These are phyloP conservation scores for Candida odintsovae DNA, from an alignment of 805 yeast species.

Conservation along the genomic window DNA sequence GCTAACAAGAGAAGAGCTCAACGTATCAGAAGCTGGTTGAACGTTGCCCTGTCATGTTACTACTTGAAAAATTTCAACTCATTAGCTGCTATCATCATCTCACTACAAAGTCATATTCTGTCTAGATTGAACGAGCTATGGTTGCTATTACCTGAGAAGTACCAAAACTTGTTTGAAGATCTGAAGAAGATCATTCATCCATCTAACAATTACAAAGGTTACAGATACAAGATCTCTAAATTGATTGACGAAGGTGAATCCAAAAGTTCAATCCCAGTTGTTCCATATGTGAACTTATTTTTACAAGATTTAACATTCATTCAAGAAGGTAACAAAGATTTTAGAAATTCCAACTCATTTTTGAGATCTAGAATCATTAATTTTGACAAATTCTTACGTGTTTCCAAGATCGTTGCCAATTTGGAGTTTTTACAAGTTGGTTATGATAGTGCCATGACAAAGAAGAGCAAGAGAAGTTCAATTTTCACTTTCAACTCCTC, in stretches of 20 bases:
- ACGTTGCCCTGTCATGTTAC: conserved; percentile 64
- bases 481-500: conserved; percentile 20
- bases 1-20: conserved; percentile 42
- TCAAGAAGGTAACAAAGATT: conserved; percentile 75
- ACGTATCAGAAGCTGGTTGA: conserved; percentile 64
- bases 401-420: conserved; percentile 60
- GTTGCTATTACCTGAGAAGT: conserved; percentile 53
- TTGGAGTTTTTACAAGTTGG: conserved; percentile 64
- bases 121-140: conserved; percentile 59
- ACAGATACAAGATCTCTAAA: conserved; percentile 56
- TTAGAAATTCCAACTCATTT: conserved; percentile 51
- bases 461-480: conserved; percentile 22
- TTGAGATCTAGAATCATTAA: conserved; percentile 49
- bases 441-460: conserved; percentile 28
- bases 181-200: conserved; percentile 69
- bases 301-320: conserved; percentile 76
- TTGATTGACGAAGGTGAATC: conserved; percentile 39
- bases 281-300: conserved; percentile 71
- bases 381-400: conserved; percentile 66
- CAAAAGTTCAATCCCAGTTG: conserved; percentile 47
- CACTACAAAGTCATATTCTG: conserved; percentile 66
- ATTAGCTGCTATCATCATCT: conserved; percentile 70
- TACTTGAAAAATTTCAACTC: conserved; percentile 75
- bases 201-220: conserved; percentile 63
- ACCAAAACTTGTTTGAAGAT: conserved; percentile 55